Base-by-base conservation (phyloP, 2,329 filamentous ascomycete genomes). In the Pseudogymnoascus sp. region DNA sequence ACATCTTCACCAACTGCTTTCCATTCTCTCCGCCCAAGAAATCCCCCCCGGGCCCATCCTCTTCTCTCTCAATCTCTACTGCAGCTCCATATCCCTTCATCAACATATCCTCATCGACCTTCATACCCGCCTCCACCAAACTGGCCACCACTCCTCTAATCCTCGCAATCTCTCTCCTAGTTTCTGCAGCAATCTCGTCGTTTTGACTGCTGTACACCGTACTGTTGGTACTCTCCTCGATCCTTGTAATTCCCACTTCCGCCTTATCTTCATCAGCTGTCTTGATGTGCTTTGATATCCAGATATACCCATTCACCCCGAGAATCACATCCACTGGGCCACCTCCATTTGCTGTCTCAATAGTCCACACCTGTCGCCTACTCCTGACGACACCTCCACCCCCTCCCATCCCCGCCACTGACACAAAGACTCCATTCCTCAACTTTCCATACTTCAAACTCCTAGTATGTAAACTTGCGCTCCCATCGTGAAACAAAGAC, bases 221-320 rank as follows among this genome's bases (percentile, higher is more conserved):
- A 70, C 87, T 86, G 66, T 87, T 92, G 18, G 95, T 89, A 69
- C 81, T 87, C 77, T 99, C 95, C 75, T 97, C 95, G 74, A 97
- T 83, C 68, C 90, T 84, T 62, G 91, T 96, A 71, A 97, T 90
- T 79, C 85, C 72, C 79, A 81, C 62, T 78, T 78, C 68, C 14
- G 73, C 67, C 59, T 74, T 62, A 68, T 71, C 60, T 60, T 68
- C 77, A n/a, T 82, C 81, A 37, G 82, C 83, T 12, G 59, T 38
- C 68, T 90, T 87, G 6, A 89, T 78, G 70, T 96, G 91, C 78
- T 91, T 93, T 75, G 88, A 88, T 72, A 97, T 93, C 89, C 91
- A 99, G 64, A 97, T 92, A 74, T 96, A 97, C 0, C 95, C 95
- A 71, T 99, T 99, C 40, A 99, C 95, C 2, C 95, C 95, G 0